These are phyloP conservation scores for Fraxinus xanthoxyloides DNA, from an alignment of 305 asterid genomes.

Conservation along the genomic window DNA sequence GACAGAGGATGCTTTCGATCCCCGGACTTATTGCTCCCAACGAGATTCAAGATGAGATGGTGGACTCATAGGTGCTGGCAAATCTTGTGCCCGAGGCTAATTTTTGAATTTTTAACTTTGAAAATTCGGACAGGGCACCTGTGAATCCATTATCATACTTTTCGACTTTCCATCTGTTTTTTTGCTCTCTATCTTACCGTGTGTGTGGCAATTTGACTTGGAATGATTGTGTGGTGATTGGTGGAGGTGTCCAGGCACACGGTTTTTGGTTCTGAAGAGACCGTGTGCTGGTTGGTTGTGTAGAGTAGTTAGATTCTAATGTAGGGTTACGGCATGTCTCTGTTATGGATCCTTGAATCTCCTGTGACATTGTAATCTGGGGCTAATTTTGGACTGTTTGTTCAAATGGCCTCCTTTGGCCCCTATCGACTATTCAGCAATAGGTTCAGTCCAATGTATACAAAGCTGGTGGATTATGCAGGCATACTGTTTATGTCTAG, in stretches of 20 bases:
- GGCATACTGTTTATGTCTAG: conserved; percentile 10
- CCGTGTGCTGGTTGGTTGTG: conserved; percentile 40
- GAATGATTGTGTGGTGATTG: conserved; percentile 29
- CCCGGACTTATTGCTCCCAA: conserved; percentile 92
- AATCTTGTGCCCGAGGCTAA: conserved; percentile 22
- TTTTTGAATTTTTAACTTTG: conserved; percentile 28
- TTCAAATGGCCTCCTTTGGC: not conserved
- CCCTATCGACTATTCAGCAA: conserved; percentile 23
- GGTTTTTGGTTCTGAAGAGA: conserved; percentile 29
- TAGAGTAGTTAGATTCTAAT: conserved; percentile 55
- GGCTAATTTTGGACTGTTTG: conserved; percentile 21
- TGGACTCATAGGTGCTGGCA: conserved; percentile 48
- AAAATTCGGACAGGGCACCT: conserved; percentile 22
- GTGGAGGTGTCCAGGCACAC: conserved; percentile 31
- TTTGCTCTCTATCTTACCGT: conserved; percentile 22
- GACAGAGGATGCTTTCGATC: conserved; percentile 81
- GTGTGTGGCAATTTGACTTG: conserved; percentile 16
- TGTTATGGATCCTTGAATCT: not conserved
- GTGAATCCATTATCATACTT: conserved; percentile 19
- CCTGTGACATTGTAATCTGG: conserved; percentile 33
- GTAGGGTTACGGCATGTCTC: conserved; percentile 32
- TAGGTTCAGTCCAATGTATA: conserved; percentile 34
- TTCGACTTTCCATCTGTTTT: conserved; percentile 23
- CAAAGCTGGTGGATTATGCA: conserved; percentile 42
- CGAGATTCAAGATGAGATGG: conserved; percentile 92